These are phyloP conservation scores for Alloteropsis semialata DNA, from an alignment of 176 grass and related monocot genomes.

Conservation along the genomic window DNA sequence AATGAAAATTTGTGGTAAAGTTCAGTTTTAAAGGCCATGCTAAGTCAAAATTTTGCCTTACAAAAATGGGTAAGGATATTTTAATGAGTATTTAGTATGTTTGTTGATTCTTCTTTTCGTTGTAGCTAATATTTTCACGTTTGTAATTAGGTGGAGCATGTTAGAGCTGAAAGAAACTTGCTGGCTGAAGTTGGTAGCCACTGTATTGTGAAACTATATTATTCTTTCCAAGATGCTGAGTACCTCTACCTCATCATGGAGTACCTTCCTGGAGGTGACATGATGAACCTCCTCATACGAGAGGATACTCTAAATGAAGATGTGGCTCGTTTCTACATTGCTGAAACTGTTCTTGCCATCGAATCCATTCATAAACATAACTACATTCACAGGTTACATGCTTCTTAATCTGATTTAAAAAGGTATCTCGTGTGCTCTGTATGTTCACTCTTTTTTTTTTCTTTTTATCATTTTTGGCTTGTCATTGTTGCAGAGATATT, in stretches of 20 bases:
- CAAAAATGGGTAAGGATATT: too few species aligned
- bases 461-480: background rate
- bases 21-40: background rate
- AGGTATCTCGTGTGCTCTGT: background rate
- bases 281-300: slow-evolving; percentile 77
- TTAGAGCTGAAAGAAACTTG: slow-evolving; percentile 75
- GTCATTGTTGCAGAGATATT: slow-evolving; percentile 67
- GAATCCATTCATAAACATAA: slow-evolving; percentile 93
- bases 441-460: slow-evolving; percentile 5
- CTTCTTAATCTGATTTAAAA: slow-evolving; percentile 12
- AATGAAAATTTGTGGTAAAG: background rate
- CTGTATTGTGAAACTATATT: slow-evolving; percentile 75
- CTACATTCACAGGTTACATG: slow-evolving; percentile 75
- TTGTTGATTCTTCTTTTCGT: background rate
- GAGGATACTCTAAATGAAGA: slow-evolving; percentile 66
- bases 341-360: slow-evolving; percentile 71
- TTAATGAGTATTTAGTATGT: slow-evolving; percentile 11
- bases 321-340: slow-evolving; percentile 76
- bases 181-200: slow-evolving; percentile 80
- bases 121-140: slow-evolving; percentile 7
- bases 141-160: slow-evolving; percentile 72
- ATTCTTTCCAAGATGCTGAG: slow-evolving; percentile 79
- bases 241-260: slow-evolving; percentile 88
- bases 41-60: background rate
- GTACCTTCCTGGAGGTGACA: slow-evolving; percentile 82